phyloP scores from a whole-genome alignment of 208 protist species.

The Lotmaria passim region DNA sequence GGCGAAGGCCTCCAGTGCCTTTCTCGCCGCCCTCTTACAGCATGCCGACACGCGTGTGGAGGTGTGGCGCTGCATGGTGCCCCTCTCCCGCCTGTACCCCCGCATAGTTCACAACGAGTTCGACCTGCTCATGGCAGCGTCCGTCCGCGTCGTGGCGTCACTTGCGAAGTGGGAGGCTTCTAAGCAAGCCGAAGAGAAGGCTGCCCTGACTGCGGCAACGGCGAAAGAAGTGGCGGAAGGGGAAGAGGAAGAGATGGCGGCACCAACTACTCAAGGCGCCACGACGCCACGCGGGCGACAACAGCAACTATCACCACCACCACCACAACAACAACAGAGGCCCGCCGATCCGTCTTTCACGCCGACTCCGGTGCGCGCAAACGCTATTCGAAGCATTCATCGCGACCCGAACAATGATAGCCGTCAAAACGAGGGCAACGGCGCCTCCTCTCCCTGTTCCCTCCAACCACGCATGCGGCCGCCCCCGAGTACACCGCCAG shows the following conservation, averaged over 20 bases:
- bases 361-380: background rate
- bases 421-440: background rate
- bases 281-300: background rate
- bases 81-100: slow-evolving; percentile 72
- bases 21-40: slow-evolving; percentile 53
- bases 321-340: background rate
- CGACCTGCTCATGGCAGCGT: slow-evolving; percentile 42
- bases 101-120: slow-evolving; percentile 64
- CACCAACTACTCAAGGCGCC: no score
- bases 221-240: background rate
- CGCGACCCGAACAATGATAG: background rate
- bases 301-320: no score
- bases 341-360: background rate
- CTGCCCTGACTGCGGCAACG: background rate
- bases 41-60: slow-evolving; percentile 59
- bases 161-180: slow-evolving; percentile 35
- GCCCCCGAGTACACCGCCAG: slow-evolving; percentile 7
- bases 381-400: background rate
- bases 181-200: slow-evolving; percentile 13
- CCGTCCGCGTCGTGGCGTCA: slow-evolving; percentile 35
- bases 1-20: background rate
- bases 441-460: background rate
- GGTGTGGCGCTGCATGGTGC: slow-evolving; percentile 79
- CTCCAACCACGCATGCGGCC: background rate
- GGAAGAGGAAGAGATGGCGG: no score